These are phyloP conservation scores for Paracamarosporium sp. DNA, from an alignment of 2,329 filamentous ascomycete genomes.

Conservation along the genomic window DNA sequence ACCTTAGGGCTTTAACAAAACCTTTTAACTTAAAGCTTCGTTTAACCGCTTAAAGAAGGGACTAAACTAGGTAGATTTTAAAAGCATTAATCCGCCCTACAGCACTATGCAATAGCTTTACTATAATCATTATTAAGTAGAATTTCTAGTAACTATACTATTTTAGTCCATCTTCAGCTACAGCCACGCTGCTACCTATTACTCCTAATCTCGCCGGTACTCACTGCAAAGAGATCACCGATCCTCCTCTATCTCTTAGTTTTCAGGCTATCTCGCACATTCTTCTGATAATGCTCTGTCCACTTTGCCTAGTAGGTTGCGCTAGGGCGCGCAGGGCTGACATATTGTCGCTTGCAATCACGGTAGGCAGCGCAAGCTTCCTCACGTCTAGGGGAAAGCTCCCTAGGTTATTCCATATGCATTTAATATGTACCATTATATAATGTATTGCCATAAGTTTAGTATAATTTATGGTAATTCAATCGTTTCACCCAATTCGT, in stretches of 20 bases:
- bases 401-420: conserved; percentile 1
- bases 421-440: too few relatives aligned
- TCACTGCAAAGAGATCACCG: neutral
- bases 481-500: too few relatives aligned
- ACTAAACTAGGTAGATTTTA: neutral
- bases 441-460: too few relatives aligned
- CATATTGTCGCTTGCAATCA: conserved; percentile 4
- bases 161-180: too few relatives aligned
- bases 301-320: neutral
- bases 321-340: conserved; percentile 4
- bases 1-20: too few relatives aligned
- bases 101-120: conserved; percentile 2
- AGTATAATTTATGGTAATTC: too few relatives aligned
- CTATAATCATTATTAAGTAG: conserved; percentile 2
- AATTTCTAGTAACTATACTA: neutral
- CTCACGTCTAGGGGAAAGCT: neutral
- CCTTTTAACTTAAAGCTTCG: conserved; percentile 1
- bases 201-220: conserved; percentile 2
- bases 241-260: conserved; percentile 3
- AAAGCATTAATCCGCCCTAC: neutral
- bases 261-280: neutral
- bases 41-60: neutral
- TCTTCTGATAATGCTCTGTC: conserved; percentile 2
- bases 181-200: neutral
- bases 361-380: conserved; percentile 1